Evolutionary conservation across 257 asterid genomes (phyloP).

Genomic region (Eucommia ulmoides): DNA sequence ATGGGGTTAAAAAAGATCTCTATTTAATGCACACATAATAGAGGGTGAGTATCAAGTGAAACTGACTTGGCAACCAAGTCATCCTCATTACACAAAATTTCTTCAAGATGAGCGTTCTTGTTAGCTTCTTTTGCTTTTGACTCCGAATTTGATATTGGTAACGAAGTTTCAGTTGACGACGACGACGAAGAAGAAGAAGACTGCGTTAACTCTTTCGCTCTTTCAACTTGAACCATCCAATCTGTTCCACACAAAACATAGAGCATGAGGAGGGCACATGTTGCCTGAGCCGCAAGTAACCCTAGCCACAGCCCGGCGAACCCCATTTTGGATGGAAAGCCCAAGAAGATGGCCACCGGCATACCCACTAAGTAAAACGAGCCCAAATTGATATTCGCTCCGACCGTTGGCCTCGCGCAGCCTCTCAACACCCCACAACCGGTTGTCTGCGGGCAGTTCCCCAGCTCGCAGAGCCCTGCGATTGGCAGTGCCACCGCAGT

Average conservation of each 20-base stretch:
- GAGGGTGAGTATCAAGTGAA: background rate
- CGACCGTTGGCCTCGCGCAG: background rate
- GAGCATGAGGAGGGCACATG: background rate
- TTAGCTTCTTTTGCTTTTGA: background rate
- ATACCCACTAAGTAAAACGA: background rate
- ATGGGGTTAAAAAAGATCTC: background rate
- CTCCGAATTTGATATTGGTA: background rate
- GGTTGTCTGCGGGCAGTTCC: no score
- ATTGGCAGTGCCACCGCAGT: background rate
- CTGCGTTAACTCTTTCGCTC: background rate
- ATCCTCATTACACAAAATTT: background rate
- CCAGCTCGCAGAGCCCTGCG: background rate
- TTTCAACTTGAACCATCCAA: background rate
- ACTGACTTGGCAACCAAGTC: background rate
- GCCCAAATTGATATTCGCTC: background rate
- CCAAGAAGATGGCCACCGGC: background rate
- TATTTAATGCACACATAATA: background rate
- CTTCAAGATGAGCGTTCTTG: background rate
- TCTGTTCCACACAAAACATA: background rate
- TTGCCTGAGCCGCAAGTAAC: background rate
- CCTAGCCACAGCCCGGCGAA: slow-evolving; percentile 1
- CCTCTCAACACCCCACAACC: slow-evolving; percentile 1
- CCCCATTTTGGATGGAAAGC: background rate
- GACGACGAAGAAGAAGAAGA: background rate
- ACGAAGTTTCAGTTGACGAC: background rate